A percentile compares a stretch with the other conserved stretches of the same genome.
These are phyloP conservation scores for Tetracentron sinense DNA, from an alignment of 164 flowering plant genomes.

Conservation along the genomic window DNA sequence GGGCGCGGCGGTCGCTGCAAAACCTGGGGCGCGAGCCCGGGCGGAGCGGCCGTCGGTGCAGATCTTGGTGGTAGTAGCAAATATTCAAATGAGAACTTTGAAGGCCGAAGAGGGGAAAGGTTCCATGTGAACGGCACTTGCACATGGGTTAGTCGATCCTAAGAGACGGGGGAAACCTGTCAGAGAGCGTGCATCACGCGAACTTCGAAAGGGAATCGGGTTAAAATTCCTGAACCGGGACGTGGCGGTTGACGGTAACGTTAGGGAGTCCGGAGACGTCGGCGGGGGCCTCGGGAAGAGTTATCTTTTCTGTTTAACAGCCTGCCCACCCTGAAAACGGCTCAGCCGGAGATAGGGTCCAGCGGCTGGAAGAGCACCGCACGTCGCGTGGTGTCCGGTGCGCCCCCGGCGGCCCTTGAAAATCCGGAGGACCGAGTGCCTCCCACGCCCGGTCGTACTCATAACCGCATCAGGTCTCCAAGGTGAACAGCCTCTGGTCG, in stretches of 20 bases:
- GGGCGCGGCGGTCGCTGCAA: slow-evolving; percentile 31
- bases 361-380: too few species aligned
- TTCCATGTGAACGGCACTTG: slow-evolving; percentile 17
- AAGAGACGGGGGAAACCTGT: slow-evolving; percentile 24
- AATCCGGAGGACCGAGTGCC: too few species aligned
- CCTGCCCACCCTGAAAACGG: too few species aligned
- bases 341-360: too few species aligned
- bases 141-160: slow-evolving; percentile 25
- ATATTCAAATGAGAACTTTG: slow-evolving; percentile 30
- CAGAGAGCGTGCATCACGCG: slow-evolving; percentile 14
- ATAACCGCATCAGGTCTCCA: too few species aligned
- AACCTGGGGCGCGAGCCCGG: slow-evolving; percentile 28
- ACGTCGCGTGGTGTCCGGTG: too few species aligned
- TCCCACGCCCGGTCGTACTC: too few species aligned
- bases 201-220: slow-evolving; percentile 25
- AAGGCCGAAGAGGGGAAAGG: slow-evolving; percentile 22
- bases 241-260: slow-evolving; percentile 25
- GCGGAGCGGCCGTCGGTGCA: slow-evolving; percentile 22
- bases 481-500: too few species aligned
- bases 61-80: slow-evolving; percentile 34
- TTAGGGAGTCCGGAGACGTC: slow-evolving; percentile 28
- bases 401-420: too few species aligned
- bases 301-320: slow-evolving; percentile 41
- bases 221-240: slow-evolving; percentile 29
- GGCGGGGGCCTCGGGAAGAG: slow-evolving; percentile 39